Percentiles rank a stretch among this genome's conserved stretches.
These are phyloP conservation scores for Piper longum DNA, from an alignment of 164 flowering plant genomes.

Conservation along the genomic window DNA sequence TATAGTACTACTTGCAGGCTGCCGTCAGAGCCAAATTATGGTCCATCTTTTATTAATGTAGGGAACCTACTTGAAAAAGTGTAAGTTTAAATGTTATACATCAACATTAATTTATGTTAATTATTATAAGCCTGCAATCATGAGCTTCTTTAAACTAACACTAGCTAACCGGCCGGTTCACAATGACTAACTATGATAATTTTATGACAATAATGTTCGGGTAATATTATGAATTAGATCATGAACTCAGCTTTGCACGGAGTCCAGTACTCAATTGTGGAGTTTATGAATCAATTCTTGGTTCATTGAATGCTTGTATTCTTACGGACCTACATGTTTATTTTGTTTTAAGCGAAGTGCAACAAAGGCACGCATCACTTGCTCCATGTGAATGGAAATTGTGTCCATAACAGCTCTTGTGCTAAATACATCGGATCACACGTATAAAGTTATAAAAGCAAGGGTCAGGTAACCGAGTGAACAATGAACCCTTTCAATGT, in stretches of 20 bases:
- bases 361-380: background rate
- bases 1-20: too few relatives aligned
- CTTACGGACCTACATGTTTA: background rate
- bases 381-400: constrained; percentile 5
- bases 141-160: too few relatives aligned
- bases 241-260: too few relatives aligned
- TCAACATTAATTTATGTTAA: background rate
- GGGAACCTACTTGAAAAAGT: background rate
- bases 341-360: background rate
- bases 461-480: background rate
- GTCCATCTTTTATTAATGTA: background rate
- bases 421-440: constrained; percentile 4
- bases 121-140: too few relatives aligned
- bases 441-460: constrained; percentile 3
- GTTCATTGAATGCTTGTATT: background rate
- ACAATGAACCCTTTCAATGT: background rate
- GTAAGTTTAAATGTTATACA: background rate
- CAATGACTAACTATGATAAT: too few relatives aligned
- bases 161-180: too few relatives aligned
- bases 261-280: too few relatives aligned
- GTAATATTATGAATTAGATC: too few relatives aligned
- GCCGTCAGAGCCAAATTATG: background rate
- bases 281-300: too few relatives aligned
- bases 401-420: constrained; percentile 1
- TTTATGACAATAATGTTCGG: too few relatives aligned